These are phyloP conservation scores for Blastobotrys capitulatus DNA, from an alignment of 1,139 yeast species.

Conservation along the genomic window DNA sequence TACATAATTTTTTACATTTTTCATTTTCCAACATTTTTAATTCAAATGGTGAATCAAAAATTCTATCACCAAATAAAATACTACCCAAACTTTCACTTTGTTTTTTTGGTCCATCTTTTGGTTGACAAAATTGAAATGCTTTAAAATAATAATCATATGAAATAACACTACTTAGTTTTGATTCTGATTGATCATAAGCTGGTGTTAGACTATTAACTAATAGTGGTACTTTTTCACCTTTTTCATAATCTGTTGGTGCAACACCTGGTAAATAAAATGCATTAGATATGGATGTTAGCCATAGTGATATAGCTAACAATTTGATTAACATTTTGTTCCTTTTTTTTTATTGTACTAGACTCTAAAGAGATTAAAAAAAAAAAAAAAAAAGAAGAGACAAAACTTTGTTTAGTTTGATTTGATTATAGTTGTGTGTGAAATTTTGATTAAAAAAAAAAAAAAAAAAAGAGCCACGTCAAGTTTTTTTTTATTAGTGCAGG, in stretches of 20 bases:
- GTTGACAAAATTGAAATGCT: slow-evolving; percentile 78
- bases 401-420: too few relatives aligned
- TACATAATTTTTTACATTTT: slow-evolving; percentile 62
- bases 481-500: not conserved
- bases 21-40: slow-evolving; percentile 70
- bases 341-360: not conserved
- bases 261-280: slow-evolving; percentile 93
- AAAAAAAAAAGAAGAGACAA: not conserved
- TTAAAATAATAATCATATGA: slow-evolving; percentile 72
- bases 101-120: slow-evolving; percentile 55
- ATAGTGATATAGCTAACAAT: not conserved
- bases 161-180: slow-evolving; percentile 26
- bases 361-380: not conserved
- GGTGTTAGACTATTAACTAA: slow-evolving; percentile 90
- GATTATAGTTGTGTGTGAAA: too few relatives aligned
- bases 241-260: slow-evolving; percentile 81
- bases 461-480: not conserved
- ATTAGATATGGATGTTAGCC: slow-evolving; percentile 15
- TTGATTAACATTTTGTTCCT: not conserved
- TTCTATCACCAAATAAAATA: slow-evolving; percentile 90
- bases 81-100: slow-evolving; percentile 92
- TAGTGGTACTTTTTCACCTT: slow-evolving; percentile 68
- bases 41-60: slow-evolving; percentile 85
- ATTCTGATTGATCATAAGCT: slow-evolving; percentile 32
- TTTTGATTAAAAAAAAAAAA: not conserved